Evolutionary conservation across 805 yeast species (phyloP), one percentile per base, ranked within the genome.

Genomic region (Candida berthetii): DNA sequence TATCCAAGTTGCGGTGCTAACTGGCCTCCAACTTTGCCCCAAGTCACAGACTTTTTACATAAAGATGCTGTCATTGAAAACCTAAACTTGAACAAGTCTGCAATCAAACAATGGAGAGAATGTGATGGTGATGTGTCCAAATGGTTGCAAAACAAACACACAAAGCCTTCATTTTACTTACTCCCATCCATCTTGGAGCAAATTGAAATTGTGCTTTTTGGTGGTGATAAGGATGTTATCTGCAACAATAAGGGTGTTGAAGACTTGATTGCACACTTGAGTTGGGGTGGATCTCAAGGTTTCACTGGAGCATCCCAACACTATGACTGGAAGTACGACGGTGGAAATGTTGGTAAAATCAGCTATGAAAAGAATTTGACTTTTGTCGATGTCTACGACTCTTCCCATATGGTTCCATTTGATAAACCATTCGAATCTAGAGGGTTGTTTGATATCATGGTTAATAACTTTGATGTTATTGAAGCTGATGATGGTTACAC

Each of bases 391-490:
- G 77, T 91, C 2, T 76, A 64, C 57, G 77, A 86, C 50, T 78
- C 96, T 0, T 83, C 96, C 3, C 98, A 93, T 57, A 91, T 93
- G 98, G 93, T 89, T 20, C 96, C 98, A 1, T 82, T 76, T 49
- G 97, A 90, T 58, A 64, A 76, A 40, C 85, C 93, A 2, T 77
- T 71, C 36, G 71, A 75, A 22, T 75, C 90, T 7, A 70, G 89
- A 48, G 87, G 88, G 15, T 62, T 90, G 45, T 64, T 89, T 33
- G 89, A 87, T 41, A 58, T 68, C n/a, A 47, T 55, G 40, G 50
- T 51, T 24, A 55, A 54, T 6, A 56, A 55, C 36, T 51, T 41
- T 39, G 44, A 47, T 22, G 14, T 52, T 6, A 37, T 51, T 34
- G 55, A 49, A 14, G 32, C 37, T 5, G 35, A 29, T 4, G 42